A percentile compares a stretch with the other conserved stretches of the same genome.
These are phyloP conservation scores for Russula earlei DNA, from an alignment of 768 basidiomycete genomes.

Conservation along the genomic window DNA sequence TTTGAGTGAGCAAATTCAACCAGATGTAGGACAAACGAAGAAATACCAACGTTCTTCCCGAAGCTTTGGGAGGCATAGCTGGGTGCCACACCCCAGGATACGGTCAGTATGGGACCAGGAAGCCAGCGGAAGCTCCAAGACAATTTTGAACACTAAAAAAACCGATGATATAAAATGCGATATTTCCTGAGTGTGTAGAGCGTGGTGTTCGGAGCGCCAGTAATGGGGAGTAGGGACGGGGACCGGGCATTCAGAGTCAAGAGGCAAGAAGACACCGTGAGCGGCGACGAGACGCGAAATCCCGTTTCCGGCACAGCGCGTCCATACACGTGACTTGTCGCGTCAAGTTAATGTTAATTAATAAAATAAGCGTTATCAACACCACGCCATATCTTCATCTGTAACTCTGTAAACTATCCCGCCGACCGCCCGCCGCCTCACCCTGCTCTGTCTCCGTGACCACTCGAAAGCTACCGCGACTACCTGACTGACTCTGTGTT, in stretches of 20 bases:
- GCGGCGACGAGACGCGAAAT: neutral
- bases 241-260: too few relatives aligned
- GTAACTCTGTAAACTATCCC: neutral
- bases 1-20: neutral
- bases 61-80: neutral
- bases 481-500: neutral
- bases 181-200: neutral
- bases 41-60: conserved; percentile 6
- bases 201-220: neutral
- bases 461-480: neutral
- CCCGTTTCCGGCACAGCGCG: conserved; percentile 3
- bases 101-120: neutral
- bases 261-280: neutral
- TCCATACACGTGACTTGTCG: conserved; percentile 8
- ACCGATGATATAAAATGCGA: neutral
- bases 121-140: neutral
- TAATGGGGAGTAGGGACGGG: neutral
- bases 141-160: neutral
- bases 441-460: neutral
- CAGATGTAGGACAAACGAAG: neutral
- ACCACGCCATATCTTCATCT: too few relatives aligned
- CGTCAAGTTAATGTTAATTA: too few relatives aligned
- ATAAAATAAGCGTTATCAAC: neutral
- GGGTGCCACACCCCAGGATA: neutral
- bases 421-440: neutral